Evolutionary conservation across 2,329 filamentous ascomycete species (phyloP).

Genomic region (Moelleriella libera): DNA sequence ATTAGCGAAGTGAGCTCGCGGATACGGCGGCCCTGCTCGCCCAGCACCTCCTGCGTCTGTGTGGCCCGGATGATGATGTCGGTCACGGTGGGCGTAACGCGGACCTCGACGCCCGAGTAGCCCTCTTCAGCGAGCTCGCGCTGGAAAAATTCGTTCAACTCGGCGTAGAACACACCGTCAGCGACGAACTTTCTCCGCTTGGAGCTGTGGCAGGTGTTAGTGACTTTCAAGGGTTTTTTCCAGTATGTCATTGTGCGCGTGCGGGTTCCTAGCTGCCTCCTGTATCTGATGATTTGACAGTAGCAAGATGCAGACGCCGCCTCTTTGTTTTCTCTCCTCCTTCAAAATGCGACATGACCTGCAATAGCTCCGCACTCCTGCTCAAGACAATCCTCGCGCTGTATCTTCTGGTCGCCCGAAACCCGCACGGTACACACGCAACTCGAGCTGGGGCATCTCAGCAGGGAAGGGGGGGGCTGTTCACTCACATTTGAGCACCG

Average conservation of each 20-base stretch:
- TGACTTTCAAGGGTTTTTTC: neutral
- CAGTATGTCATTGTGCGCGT: neutral
- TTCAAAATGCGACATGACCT: too few relatives aligned
- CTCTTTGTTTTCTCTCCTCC: too few relatives aligned
- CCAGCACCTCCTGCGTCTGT: constrained; percentile 99
- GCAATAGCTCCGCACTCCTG: too few relatives aligned
- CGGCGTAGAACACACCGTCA: constrained; percentile 99
- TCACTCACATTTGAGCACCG: constrained; percentile 47
- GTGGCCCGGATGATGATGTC: constrained; percentile 99
- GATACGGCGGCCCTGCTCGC: constrained; percentile 99
- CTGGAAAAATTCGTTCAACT: constrained; percentile 99
- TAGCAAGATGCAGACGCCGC: too few relatives aligned
- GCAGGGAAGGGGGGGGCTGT: too few relatives aligned
- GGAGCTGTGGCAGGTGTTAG: constrained; percentile 39
- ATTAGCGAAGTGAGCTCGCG: constrained; percentile 99
- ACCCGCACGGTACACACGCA: too few relatives aligned
- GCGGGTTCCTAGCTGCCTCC: too few relatives aligned
- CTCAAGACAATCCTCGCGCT: too few relatives aligned
- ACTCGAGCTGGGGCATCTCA: too few relatives aligned
- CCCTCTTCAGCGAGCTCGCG: constrained; percentile 99
- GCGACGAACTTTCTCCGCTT: constrained; percentile 92
- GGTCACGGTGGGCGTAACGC: constrained; percentile 98
- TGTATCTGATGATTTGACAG: too few relatives aligned
- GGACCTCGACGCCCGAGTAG: constrained; percentile 99
- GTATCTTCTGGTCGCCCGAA: too few relatives aligned